phyloP scores from a whole-genome alignment of 2,329 filamentous ascomycete species.

The Reticulascus tulasneorum region DNA sequence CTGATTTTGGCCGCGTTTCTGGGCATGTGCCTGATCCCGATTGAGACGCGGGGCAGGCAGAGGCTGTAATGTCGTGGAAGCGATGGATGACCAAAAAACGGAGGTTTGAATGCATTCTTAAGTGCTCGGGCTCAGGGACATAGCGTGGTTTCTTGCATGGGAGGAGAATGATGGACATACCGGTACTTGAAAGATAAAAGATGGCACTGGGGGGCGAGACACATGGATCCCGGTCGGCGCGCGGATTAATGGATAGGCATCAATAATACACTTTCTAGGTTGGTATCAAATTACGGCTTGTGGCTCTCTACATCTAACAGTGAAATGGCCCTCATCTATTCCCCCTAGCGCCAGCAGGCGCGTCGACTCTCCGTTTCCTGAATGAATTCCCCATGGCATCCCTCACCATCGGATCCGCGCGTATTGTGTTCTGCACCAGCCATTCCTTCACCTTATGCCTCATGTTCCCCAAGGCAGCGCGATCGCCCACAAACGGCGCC shows the following conservation, averaged over 20 bases:
- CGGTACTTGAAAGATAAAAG: no score
- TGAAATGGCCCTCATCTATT: no score
- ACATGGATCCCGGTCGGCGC: no score
- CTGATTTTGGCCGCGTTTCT: slow-evolving; percentile 57
- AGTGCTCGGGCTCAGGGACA: neutral
- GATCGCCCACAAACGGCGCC: slow-evolving; percentile 74
- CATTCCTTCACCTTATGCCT: slow-evolving; percentile 76
- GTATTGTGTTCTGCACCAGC: slow-evolving; percentile 81
- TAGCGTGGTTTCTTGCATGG: neutral
- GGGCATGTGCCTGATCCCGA: slow-evolving; percentile 56
- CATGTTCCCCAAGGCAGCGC: slow-evolving; percentile 58
- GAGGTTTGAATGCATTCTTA: neutral
- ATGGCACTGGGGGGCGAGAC: no score
- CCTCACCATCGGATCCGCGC: slow-evolving; percentile 74
- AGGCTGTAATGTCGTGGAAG: slow-evolving; percentile 41
- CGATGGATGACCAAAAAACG: no score
- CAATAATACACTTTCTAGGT: no score
- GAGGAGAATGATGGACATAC: no score
- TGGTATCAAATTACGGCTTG: no score
- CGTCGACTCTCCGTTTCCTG: slow-evolving; percentile 57
- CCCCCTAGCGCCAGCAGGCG: slow-evolving; percentile 57
- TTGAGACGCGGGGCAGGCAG: slow-evolving; percentile 59
- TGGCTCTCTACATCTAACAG: no score
- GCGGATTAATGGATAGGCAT: no score
- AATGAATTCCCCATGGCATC: slow-evolving; percentile 70